phyloP scores from a whole-genome alignment of 768 basidiomycete species.

The Clitopilus passeckerianus region DNA sequence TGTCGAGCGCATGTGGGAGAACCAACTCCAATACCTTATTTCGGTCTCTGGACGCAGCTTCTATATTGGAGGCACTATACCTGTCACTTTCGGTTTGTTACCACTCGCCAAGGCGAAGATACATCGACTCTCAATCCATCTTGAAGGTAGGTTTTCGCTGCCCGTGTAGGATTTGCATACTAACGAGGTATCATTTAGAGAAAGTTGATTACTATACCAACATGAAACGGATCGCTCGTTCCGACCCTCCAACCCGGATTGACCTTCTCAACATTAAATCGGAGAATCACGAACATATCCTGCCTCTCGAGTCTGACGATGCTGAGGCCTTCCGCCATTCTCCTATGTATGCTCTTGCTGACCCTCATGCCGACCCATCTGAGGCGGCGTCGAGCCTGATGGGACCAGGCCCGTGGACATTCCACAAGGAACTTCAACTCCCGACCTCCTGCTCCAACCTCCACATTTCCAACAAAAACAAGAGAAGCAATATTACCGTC shows the following conservation, averaged over 20 bases:
- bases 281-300: conserved; percentile 53
- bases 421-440: conserved; percentile 64
- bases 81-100: conserved; percentile 75
- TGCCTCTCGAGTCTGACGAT: conserved; percentile 76
- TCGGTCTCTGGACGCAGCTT: conserved; percentile 71
- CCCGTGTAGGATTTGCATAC: too few relatives aligned
- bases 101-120: conserved; percentile 83
- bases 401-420: conserved; percentile 86
- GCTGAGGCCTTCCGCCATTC: conserved; percentile 58
- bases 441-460: conserved; percentile 60
- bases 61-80: conserved; percentile 77
- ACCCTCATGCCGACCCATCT: conserved; percentile 44
- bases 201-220: conserved; percentile 77
- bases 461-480: conserved; percentile 78
- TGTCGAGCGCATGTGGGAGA: conserved; percentile 89
- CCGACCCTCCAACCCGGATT: conserved; percentile 59
- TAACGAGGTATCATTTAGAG: conserved; percentile 38
- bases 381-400: conserved; percentile 56
- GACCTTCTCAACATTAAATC: conserved; percentile 57
- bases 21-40: conserved; percentile 79
- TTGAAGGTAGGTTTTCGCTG: conserved; percentile 64
- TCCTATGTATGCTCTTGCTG: conserved; percentile 52
- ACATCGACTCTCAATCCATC: conserved; percentile 60
- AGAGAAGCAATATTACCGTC: conserved; percentile 68
- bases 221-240: conserved; percentile 60